These are phyloP conservation scores for Xylariaceae sp. DNA, from an alignment of 2,329 filamentous ascomycete genomes.

Conservation along the genomic window DNA sequence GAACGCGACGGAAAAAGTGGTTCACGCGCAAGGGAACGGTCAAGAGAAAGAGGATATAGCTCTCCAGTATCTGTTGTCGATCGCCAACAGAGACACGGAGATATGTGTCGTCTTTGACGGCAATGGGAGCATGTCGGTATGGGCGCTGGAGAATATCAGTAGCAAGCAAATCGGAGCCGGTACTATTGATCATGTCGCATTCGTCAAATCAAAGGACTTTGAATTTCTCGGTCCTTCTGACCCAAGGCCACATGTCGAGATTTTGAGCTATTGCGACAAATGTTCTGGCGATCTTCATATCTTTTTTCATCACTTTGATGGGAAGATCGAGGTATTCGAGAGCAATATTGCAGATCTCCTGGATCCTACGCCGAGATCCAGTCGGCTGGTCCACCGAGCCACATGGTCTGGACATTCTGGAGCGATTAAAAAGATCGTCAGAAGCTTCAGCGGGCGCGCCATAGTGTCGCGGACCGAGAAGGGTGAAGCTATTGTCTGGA, in stretches of 20 bases:
- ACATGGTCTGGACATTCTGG: conserved; percentile 82
- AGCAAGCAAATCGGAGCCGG: conserved; percentile 61
- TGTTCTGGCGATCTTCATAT: conserved; percentile 63
- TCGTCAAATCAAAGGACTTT: conserved; percentile 59
- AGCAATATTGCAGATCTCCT: conserved; percentile 75
- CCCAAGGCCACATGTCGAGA: conserved; percentile 54
- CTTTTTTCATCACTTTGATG: conserved; percentile 79
- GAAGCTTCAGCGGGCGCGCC: conserved; percentile 75
- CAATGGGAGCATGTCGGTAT: conserved; percentile 82
- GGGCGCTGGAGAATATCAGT: conserved; percentile 84
- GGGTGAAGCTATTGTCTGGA: conserved; percentile 81
- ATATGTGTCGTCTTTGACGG: conserved; percentile 82
- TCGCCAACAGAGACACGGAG: conserved; percentile 81
- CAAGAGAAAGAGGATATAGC: conserved; percentile 63
- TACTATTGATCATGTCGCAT: conserved; percentile 80
- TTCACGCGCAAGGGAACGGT: conserved; percentile 55
- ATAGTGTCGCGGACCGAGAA: conserved; percentile 75
- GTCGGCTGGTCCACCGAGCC: conserved; percentile 58
- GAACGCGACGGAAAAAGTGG: conserved; percentile 69
- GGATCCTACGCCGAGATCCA: conserved; percentile 61
- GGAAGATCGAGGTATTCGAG: conserved; percentile 76
- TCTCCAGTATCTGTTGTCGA: conserved; percentile 77
- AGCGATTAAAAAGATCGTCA: conserved; percentile 78
- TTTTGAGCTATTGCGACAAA: conserved; percentile 68
- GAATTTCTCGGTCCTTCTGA: conserved; percentile 39